phyloP scores from a whole-genome alignment of 2,329 filamentous ascomycete species.

The Colletotrichum sp. region DNA sequence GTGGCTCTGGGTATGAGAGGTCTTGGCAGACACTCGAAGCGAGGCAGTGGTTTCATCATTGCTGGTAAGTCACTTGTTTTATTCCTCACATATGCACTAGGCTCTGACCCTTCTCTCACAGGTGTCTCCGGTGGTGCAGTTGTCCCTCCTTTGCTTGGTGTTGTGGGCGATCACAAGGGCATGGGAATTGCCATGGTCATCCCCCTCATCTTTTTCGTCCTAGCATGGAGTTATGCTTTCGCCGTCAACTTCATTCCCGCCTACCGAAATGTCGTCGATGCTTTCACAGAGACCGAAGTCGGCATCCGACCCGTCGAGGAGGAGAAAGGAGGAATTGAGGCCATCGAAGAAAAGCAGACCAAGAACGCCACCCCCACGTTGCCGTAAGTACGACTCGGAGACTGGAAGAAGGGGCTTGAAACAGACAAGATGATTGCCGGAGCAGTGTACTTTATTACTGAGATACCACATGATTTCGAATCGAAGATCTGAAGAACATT shows the following conservation, averaged over 20 bases:
- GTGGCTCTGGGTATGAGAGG: constrained; percentile 63
- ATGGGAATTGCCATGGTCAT: constrained; percentile 68
- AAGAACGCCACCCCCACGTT: background rate
- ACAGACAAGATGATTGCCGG: background rate
- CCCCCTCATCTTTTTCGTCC: constrained; percentile 64
- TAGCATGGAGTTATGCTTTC: constrained; percentile 60
- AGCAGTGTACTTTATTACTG: background rate
- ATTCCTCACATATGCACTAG: constrained; percentile 39
- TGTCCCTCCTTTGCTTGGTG: constrained; percentile 75
- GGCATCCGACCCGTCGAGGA: constrained; percentile 36
- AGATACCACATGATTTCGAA: background rate
- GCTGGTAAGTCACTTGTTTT: constrained; percentile 41
- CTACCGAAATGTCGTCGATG: constrained; percentile 69
- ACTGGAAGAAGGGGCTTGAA: too few relatives aligned
- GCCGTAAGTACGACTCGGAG: background rate
- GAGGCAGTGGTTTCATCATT: constrained; percentile 69
- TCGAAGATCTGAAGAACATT: background rate
- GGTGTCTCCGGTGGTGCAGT: constrained; percentile 76
- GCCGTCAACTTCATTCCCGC: constrained; percentile 70
- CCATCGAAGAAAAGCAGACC: constrained; percentile 5
- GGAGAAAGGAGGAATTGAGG: constrained; percentile 12
- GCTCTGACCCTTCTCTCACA: constrained; percentile 68
- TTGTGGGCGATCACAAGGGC: constrained; percentile 59
- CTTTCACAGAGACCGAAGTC: constrained; percentile 51
- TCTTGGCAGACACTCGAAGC: constrained; percentile 76